Evolutionary conservation across 371 early-diverging fungal species (phyloP).

Genomic region (Actinomortierella ambigua): DNA sequence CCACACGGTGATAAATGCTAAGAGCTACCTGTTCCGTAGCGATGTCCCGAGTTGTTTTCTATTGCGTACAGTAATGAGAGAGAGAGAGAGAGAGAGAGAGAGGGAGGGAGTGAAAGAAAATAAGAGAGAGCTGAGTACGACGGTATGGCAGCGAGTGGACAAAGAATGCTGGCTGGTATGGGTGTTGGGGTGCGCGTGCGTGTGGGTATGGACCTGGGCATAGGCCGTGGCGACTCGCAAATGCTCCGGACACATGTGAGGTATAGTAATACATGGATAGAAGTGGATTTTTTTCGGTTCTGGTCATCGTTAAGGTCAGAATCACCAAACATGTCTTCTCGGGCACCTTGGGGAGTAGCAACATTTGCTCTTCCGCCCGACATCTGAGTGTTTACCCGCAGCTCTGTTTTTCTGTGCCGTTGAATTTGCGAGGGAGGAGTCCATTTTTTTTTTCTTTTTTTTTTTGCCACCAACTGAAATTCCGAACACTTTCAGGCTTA

Average conservation of each 20-base stretch:
- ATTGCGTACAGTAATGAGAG: not conserved
- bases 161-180: not conserved
- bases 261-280: too few species aligned
- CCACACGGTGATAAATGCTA: too few species aligned
- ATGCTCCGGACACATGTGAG: not conserved
- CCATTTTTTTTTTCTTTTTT: slow-evolving; percentile 1
- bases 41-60: too few species aligned
- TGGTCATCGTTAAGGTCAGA: too few species aligned
- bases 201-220: too few species aligned
- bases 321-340: too few species aligned
- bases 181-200: too few species aligned
- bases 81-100: not conserved
- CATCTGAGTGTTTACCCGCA: too few species aligned
- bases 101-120: not conserved
- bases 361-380: too few species aligned
- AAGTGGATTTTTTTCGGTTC: not conserved
- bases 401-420: not conserved
- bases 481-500: not conserved
- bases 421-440: not conserved
- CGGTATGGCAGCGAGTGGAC: not conserved
- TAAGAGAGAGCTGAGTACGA: not conserved
- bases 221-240: not conserved
- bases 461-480: not conserved
- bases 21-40: too few species aligned
- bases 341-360: too few species aligned